A percentile compares a stretch with the other conserved stretches of the same genome.
Conservation (phyloP, 768 basidiomycete species). For the Mycena sanguinolenta region DNA sequence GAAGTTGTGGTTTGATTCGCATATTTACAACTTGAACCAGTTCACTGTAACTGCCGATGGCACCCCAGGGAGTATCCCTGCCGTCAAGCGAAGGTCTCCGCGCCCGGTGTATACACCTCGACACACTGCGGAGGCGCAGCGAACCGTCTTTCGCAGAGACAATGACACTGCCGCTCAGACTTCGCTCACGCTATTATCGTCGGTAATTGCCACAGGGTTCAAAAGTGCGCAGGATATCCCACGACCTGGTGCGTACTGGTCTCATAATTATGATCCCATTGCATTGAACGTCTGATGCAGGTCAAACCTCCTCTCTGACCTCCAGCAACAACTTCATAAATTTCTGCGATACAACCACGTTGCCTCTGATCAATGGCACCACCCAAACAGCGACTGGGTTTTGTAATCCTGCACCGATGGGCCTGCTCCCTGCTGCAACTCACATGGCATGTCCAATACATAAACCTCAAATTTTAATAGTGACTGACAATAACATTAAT, state of each 20-base stretch:
- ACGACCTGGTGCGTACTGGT: background rate
- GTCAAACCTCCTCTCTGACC: slow-evolving; percentile 61
- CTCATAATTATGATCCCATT: background rate
- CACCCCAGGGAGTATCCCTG: slow-evolving; percentile 11
- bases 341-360: slow-evolving; percentile 55
- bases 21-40: slow-evolving; percentile 26
- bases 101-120: background rate
- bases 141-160: slow-evolving; percentile 7
- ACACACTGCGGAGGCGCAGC: background rate
- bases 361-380: slow-evolving; percentile 60
- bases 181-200: slow-evolving; percentile 45
- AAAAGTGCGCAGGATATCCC: slow-evolving; percentile 47
- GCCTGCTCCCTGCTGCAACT: slow-evolving; percentile 36
- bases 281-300: slow-evolving; percentile 27
- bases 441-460: slow-evolving; percentile 24
- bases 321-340: slow-evolving; percentile 72
- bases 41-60: slow-evolving; percentile 42
- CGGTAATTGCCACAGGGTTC: slow-evolving; percentile 50
- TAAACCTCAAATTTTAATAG: too few species aligned
- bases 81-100: slow-evolving; percentile 13
- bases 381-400: slow-evolving; percentile 44
- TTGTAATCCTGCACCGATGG: slow-evolving; percentile 35
- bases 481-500: slow-evolving; percentile 18
- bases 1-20: background rate
- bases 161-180: slow-evolving; percentile 17